Conservation (phyloP, 208 protist genomes). For the Wallacemonas sp. region DNA sequence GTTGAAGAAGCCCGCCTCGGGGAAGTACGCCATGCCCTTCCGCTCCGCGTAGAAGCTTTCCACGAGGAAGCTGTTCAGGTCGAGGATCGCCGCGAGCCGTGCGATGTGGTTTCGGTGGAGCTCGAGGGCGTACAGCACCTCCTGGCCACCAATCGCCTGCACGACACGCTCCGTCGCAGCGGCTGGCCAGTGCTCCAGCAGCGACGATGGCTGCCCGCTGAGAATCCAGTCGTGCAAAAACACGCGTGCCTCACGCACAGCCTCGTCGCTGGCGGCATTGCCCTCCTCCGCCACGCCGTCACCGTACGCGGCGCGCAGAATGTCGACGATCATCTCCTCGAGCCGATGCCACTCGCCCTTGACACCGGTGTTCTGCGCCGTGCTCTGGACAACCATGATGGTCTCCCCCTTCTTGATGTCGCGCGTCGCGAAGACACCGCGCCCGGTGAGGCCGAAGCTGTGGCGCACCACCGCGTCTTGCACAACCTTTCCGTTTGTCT, state of each 20-base stretch:
- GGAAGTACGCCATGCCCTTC: conserved; percentile 89
- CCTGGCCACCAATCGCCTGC: conserved; percentile 55
- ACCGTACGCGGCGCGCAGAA: conserved; percentile 22
- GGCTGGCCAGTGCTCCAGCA: conserved; percentile 78
- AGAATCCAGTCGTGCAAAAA: conserved; percentile 85
- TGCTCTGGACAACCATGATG: conserved; percentile 85
- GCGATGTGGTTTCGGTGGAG: conserved; percentile 82
- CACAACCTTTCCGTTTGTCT: conserved; percentile 66
- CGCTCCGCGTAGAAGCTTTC: conserved; percentile 80
- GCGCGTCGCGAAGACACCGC: conserved; percentile 79
- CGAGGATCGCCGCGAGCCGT: conserved; percentile 77
- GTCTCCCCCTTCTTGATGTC: conserved; percentile 67
- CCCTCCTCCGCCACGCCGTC: background rate
- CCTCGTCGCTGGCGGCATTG: background rate
- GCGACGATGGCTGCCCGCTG: conserved; percentile 76
- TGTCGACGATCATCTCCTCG: conserved; percentile 67
- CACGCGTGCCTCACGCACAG: conserved; percentile 2
- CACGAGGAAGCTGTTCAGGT: conserved; percentile 88
- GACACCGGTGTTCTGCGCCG: conserved; percentile 72
- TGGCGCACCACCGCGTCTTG: conserved; percentile 72
- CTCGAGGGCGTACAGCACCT: conserved; percentile 64
- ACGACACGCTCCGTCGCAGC: conserved; percentile 62
- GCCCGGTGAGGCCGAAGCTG: conserved; percentile 75
- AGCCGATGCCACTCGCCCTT: conserved; percentile 74
- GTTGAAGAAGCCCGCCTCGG: conserved; percentile 85